These are phyloP conservation scores for Pleurotus eryngii DNA, from an alignment of 768 basidiomycete genomes.

Conservation along the genomic window DNA sequence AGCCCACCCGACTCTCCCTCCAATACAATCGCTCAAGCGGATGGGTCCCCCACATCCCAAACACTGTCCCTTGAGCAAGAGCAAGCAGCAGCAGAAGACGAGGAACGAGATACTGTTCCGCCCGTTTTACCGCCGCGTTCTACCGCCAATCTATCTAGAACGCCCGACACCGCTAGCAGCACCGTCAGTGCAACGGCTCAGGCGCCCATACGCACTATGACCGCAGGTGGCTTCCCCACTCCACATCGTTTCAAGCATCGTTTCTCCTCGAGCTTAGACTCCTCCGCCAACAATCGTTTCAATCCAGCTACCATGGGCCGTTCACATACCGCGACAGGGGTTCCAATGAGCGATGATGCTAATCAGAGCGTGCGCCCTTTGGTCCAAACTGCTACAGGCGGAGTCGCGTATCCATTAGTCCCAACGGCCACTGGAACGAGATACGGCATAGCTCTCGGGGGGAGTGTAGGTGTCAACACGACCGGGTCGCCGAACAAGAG, in stretches of 20 bases:
- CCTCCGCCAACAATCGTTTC: slow-evolving; percentile 5
- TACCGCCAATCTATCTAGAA: not conserved
- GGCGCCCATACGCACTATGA: not conserved
- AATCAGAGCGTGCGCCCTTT: slow-evolving; percentile 22
- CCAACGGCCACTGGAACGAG: slow-evolving; percentile 60
- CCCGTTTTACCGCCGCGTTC: not conserved
- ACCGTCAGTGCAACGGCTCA: not conserved
- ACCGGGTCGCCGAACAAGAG: slow-evolving; percentile 37
- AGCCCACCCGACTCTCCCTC: slow-evolving; percentile 1
- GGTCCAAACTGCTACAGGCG: slow-evolving; percentile 17
- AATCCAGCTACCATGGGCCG: slow-evolving; percentile 9
- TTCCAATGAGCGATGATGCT: slow-evolving; percentile 13
- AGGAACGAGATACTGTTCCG: slow-evolving; percentile 2
- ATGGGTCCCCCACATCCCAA: not conserved
- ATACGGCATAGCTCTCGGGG: slow-evolving; percentile 56
- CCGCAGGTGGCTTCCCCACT: not conserved
- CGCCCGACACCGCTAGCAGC: not conserved
- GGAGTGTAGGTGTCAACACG: slow-evolving; percentile 26
- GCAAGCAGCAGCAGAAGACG: slow-evolving; percentile 6
- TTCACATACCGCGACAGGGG: slow-evolving; percentile 11
- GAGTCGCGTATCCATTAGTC: slow-evolving; percentile 25
- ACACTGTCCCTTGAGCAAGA: not conserved
- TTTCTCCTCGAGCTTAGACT: slow-evolving; percentile 4
- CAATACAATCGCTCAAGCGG: slow-evolving; percentile 18
- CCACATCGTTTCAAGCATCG: slow-evolving; percentile 1